phyloP scores from a whole-genome alignment of 73 alveolate genomes.

The Blepharisma stoltei region DNA sequence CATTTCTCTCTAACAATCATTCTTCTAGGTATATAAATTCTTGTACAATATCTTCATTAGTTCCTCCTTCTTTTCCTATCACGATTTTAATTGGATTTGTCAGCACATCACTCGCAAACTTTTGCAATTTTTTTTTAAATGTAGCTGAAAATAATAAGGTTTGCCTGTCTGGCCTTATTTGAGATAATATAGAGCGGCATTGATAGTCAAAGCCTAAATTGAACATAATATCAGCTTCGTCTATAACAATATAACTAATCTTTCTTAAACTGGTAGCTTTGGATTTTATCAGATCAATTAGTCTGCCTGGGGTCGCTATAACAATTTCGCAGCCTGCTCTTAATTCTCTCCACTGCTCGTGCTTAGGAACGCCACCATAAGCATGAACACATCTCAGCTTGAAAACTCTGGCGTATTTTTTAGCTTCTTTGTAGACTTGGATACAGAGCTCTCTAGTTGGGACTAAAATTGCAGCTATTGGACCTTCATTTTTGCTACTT shows the following conservation, averaged over 20 bases:
- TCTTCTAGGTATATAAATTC: slow-evolving; percentile 37
- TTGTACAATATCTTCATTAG: slow-evolving; percentile 44
- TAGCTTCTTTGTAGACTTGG: slow-evolving; percentile 72
- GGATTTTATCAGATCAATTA: slow-evolving; percentile 81
- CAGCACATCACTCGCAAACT: slow-evolving; percentile 47
- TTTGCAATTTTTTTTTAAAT: slow-evolving; percentile 38
- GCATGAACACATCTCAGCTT: slow-evolving; percentile 70
- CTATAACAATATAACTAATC: slow-evolving; percentile 80
- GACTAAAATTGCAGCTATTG: slow-evolving; percentile 59
- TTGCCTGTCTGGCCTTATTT: slow-evolving; percentile 56
- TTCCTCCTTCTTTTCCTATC: slow-evolving; percentile 42
- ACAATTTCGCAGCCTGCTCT: slow-evolving; percentile 75
- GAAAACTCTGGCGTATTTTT: slow-evolving; percentile 57
- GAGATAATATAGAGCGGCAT: slow-evolving; percentile 72
- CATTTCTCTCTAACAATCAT: slow-evolving; percentile 60
- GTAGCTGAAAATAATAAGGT: slow-evolving; percentile 55
- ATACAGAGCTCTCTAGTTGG: slow-evolving; percentile 83
- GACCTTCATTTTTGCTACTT: slow-evolving; percentile 55
- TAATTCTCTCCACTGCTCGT: slow-evolving; percentile 67
- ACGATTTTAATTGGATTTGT: slow-evolving; percentile 46
- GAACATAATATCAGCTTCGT: slow-evolving; percentile 95
- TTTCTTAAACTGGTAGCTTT: slow-evolving; percentile 69
- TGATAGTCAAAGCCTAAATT: slow-evolving; percentile 88
- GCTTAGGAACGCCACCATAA: slow-evolving; percentile 86
- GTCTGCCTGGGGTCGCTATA: slow-evolving; percentile 92